phyloP scores from a whole-genome alignment of 2,329 filamentous ascomycete species.

The Colletotrichum magnum region DNA sequence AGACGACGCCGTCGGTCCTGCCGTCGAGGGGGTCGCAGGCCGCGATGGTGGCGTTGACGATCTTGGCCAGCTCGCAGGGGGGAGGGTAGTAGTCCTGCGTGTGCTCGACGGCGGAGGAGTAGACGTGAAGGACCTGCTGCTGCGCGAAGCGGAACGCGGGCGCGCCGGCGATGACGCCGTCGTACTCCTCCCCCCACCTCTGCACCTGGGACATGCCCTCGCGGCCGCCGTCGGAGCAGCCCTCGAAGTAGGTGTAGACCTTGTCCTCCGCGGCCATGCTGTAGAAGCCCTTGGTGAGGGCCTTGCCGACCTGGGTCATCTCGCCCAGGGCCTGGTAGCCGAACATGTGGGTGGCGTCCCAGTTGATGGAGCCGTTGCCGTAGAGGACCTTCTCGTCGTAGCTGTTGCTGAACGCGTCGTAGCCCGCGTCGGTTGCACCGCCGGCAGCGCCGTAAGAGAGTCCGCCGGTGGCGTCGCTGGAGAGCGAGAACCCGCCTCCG shows the following conservation, averaged over 20 bases:
- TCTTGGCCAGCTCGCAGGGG: slow-evolving; percentile 62
- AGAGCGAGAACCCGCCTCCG: slow-evolving; percentile 58
- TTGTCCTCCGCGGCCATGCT: slow-evolving; percentile 46
- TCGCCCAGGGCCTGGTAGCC: slow-evolving; percentile 30
- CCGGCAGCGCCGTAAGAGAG: slow-evolving; percentile 61
- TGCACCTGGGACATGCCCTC: slow-evolving; percentile 64
- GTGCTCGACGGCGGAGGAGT: slow-evolving; percentile 55
- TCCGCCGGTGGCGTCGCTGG: slow-evolving; percentile 52
- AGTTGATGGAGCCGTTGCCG: slow-evolving; percentile 47
- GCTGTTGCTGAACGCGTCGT: slow-evolving; percentile 59
- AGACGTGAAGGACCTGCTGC: slow-evolving; percentile 61
- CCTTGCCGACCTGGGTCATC: slow-evolving; percentile 56
- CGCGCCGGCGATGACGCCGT: slow-evolving; percentile 61
- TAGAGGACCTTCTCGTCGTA: slow-evolving; percentile 54
- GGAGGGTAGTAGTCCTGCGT: slow-evolving; percentile 54
- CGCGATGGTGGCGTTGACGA: slow-evolving; percentile 67
- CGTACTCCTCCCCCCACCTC: slow-evolving; percentile 56
- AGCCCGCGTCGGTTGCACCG: slow-evolving; percentile 65
- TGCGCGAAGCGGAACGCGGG: slow-evolving; percentile 60
- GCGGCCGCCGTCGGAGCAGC: slow-evolving; percentile 63
- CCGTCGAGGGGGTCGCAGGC: slow-evolving; percentile 70
- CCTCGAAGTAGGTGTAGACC: slow-evolving; percentile 67
- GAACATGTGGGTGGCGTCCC: slow-evolving; percentile 29
- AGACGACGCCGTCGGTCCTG: slow-evolving; percentile 54
- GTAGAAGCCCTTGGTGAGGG: slow-evolving; percentile 64